Percentiles rank a stretch among this genome's conserved stretches.
Evolutionary conservation across 2,329 filamentous ascomycete species (phyloP).

Genomic region (Ascocoryne sarcoides): DNA sequence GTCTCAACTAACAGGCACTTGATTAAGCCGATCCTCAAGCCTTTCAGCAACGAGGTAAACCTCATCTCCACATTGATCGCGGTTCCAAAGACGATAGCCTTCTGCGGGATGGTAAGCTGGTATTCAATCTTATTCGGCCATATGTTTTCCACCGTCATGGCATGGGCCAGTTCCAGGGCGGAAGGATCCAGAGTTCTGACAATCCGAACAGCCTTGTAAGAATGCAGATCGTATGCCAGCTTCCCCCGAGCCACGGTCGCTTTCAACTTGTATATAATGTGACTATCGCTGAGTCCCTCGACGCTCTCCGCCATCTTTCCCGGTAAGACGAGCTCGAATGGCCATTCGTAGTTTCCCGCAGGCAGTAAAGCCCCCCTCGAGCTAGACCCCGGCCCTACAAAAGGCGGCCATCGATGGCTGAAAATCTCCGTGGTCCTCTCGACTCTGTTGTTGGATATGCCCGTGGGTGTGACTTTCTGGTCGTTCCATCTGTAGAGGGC

Average conservation of each 20-base stretch:
- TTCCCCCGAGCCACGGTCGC: constrained; percentile 82
- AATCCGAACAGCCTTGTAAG: constrained; percentile 69
- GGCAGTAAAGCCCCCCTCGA: constrained; percentile 50
- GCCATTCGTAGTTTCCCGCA: constrained; percentile 76
- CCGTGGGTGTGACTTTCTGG: constrained; percentile 44
- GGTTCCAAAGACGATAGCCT: constrained; percentile 92
- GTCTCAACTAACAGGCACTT: constrained; percentile 72
- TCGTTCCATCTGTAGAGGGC: constrained; percentile 40
- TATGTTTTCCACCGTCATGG: constrained; percentile 93
- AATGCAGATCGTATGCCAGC: constrained; percentile 76
- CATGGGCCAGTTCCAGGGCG: constrained; percentile 70
- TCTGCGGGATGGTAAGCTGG: constrained; percentile 84
- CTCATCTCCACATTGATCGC: constrained; percentile 75
- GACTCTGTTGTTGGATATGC: constrained; percentile 49
- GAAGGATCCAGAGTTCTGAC: constrained; percentile 70
- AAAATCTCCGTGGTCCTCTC: constrained; percentile 53
- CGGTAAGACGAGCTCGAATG: constrained; percentile 66
- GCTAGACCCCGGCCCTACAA: constrained; percentile 44
- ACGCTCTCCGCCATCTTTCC: constrained; percentile 76
- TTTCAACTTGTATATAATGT: constrained; percentile 84
- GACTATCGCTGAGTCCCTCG: constrained; percentile 78
- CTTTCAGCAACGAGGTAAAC: constrained; percentile 82
- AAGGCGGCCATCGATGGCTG: constrained; percentile 60
- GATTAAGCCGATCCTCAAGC: constrained; percentile 75
- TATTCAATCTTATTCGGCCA: constrained; percentile 99